Conservation (phyloP, 306 rosid genomes). For the Quercus ilex region DNA sequence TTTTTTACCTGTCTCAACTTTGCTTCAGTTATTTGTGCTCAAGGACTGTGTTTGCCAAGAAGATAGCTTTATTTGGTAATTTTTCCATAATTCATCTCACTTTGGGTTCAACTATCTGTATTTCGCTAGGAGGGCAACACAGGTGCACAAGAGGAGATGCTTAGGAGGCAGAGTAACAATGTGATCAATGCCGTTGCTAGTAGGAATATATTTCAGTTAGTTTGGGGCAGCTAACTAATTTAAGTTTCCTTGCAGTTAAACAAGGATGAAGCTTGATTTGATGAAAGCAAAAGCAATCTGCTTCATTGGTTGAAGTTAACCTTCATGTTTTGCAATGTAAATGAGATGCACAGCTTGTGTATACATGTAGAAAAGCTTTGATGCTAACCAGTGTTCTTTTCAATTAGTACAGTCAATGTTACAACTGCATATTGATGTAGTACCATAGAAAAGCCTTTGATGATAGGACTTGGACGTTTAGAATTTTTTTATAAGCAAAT, state of each 20-base stretch:
- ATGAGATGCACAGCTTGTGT: neutral
- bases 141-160: conserved; percentile 72
- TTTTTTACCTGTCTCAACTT: too few species aligned
- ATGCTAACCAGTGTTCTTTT: neutral
- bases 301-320: neutral
- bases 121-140: conserved; percentile 65
- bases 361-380: neutral
- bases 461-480: neutral
- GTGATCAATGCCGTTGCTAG: conserved; percentile 68
- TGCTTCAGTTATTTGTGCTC: neutral
- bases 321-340: conserved; percentile 6
- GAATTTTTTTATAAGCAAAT: neutral
- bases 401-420: neutral
- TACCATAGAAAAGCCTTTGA: neutral
- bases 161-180: conserved; percentile 58
- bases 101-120: neutral
- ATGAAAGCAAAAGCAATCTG: conserved; percentile 8
- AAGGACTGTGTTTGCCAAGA: neutral
- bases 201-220: conserved; percentile 74
- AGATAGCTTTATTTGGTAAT: neutral
- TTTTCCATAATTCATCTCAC: neutral
- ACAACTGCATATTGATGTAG: too few species aligned
- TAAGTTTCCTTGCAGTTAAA: neutral
- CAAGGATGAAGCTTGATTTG: neutral
- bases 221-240: conserved; percentile 64